Evolutionary conservation across 2,329 filamentous ascomycete species (phyloP), one percentile per base, ranked within the genome.

Genomic region (Albophoma yamanashiensis): DNA sequence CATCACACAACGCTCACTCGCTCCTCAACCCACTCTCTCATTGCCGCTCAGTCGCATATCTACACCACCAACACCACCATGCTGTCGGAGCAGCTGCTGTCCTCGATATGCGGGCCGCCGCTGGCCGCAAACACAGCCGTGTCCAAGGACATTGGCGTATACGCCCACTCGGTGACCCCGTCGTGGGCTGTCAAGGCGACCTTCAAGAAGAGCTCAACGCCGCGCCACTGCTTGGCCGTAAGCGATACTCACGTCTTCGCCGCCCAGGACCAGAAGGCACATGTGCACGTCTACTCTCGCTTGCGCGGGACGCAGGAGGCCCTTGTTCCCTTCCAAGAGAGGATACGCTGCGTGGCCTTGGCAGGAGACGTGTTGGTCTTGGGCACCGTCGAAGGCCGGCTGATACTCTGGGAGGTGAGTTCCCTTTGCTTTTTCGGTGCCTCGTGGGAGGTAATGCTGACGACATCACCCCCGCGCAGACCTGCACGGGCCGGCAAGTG

Each of bases 181-280:
- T 82, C 88, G 59, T 83, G 88, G 64, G 82, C 85, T n/a, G 84
- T 92, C 70, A 88, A 88, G 68, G 79, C 85, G 63, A 83, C 87
- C 56, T 92, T 94, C 81, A 97, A 97, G 81, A 97, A 96, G 77
- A 96, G 90, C 78, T 89, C 90, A 20, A 86, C 87, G n/a, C 82
- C 87, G 34, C 78, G 82, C 61, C 90, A 93, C 73, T 88, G 90
- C 67, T 78, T 99, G 59, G 92, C 91, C 38, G 82, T 92, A 66
- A 95, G 83, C 73, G 79, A 84, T 53, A 87, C 87, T 25, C 94
- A 99, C 71, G 81, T 97, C 55, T 99, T 96, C 71, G 89, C 92
- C 4, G 93, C 91, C 4, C 94, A 99, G 73, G 82, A 89, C 57
- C 92, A 92, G 64, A 97, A 96, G 74, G 91, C 92, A 0, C 89